phyloP scores from a whole-genome alignment of 2,329 filamentous ascomycete species.

The Penicillium sp. region DNA sequence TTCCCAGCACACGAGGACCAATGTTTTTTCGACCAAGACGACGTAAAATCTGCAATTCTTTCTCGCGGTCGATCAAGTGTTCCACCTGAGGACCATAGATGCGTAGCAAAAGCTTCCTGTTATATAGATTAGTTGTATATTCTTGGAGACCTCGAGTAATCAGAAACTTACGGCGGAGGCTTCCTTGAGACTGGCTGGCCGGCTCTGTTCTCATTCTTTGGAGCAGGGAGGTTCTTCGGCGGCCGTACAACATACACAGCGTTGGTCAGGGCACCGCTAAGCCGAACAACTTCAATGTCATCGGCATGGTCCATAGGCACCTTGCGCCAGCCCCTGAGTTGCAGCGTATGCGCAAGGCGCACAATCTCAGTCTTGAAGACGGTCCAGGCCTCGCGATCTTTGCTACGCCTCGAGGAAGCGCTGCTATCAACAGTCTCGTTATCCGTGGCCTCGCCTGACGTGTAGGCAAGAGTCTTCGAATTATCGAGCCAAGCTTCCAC shows the following conservation, averaged over 20 bases:
- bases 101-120: conserved; percentile 75
- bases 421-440: conserved; percentile 44
- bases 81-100: conserved; percentile 95
- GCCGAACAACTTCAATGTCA: conserved; percentile 47
- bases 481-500: conserved; percentile 88
- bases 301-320: conserved; percentile 56
- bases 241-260: conserved; percentile 93
- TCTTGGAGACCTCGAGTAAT: neutral
- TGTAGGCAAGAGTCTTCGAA: conserved; percentile 79
- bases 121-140: neutral
- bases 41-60: conserved; percentile 80
- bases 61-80: conserved; percentile 90
- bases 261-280: conserved; percentile 90
- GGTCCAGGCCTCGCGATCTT: conserved; percentile 76
- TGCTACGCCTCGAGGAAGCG: conserved; percentile 53
- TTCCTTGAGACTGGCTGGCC: conserved; percentile 42
- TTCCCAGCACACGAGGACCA: conserved; percentile 84
- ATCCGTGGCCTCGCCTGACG: conserved; percentile 51
- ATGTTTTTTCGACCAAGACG: conserved; percentile 89
- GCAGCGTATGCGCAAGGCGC: conserved; percentile 81
- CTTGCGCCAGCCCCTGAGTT: conserved; percentile 85
- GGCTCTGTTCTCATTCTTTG: conserved; percentile 41
- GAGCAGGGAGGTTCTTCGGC: conserved; percentile 59
- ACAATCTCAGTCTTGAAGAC: conserved; percentile 90
- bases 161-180: conserved; percentile 53